Percentiles rank a stretch among this genome's conserved stretches.
These are phyloP conservation scores for Gorgonomyces haynaldii DNA, from an alignment of 192 early-diverging fungal species.

Conservation along the genomic window DNA sequence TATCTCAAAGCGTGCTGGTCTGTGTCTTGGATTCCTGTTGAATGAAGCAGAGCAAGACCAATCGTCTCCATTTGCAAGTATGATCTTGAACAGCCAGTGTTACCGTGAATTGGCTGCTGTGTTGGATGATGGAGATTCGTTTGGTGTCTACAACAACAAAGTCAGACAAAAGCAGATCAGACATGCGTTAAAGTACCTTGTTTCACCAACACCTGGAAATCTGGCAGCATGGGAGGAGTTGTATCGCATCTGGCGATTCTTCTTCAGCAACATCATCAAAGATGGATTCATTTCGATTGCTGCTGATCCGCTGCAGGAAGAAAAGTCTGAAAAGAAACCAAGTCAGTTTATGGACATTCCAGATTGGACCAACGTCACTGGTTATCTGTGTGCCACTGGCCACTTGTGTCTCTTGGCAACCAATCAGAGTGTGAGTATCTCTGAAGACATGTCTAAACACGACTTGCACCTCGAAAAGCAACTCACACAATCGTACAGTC, in stretches of 20 bases:
- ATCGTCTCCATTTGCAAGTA: conserved; percentile 34
- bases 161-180: conserved; percentile 58
- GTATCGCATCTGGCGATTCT: conserved; percentile 58
- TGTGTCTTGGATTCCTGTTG: conserved; percentile 61
- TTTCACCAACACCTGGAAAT: conserved; percentile 57
- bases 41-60: conserved; percentile 52
- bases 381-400: neutral
- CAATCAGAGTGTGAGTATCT: neutral
- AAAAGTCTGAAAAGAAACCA: conserved; percentile 36
- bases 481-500: conserved; percentile 10
- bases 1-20: conserved; percentile 36
- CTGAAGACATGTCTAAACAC: conserved; percentile 2
- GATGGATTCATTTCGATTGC: conserved; percentile 74
- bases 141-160: conserved; percentile 10
- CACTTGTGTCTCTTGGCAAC: neutral
- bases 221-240: conserved; percentile 76
- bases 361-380: too few species aligned
- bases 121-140: too few species aligned
- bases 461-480: conserved; percentile 14
- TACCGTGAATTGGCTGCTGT: conserved; percentile 51
- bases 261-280: conserved; percentile 23
- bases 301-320: conserved; percentile 73
- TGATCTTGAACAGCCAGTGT: conserved; percentile 57
- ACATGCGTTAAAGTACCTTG: conserved; percentile 38
- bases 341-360: too few species aligned